Evolutionary conservation across 2,329 filamentous ascomycete species (phyloP).

Genomic region (Sarocladiaceae sp.): DNA sequence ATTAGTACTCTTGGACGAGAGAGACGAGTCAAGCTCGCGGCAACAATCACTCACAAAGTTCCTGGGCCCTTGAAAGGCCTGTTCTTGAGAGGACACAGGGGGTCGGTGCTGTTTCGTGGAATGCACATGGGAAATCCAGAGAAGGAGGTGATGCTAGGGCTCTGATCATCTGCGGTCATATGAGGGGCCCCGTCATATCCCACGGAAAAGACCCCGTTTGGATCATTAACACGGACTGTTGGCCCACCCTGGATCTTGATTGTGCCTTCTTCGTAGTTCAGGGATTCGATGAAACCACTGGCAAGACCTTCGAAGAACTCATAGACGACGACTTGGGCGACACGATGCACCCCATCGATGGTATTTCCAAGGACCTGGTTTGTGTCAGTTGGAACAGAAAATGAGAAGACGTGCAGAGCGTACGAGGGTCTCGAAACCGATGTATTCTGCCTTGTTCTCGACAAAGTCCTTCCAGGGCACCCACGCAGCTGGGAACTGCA

Average conservation of each 20-base stretch:
- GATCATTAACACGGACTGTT: constrained; percentile 36
- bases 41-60: constrained; percentile 19
- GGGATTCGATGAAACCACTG: constrained; percentile 30
- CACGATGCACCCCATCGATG: constrained; percentile 26
- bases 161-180: constrained; percentile 44
- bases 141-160: constrained; percentile 42
- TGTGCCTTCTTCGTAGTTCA: constrained; percentile 27
- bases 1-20: background rate
- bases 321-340: constrained; percentile 27
- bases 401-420: constrained; percentile 3
- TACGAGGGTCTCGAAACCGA: constrained; percentile 32
- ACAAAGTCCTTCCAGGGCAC: constrained; percentile 38
- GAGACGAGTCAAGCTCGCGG: background rate
- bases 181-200: constrained; percentile 32
- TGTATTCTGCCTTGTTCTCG: constrained; percentile 22
- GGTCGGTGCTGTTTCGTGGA: constrained; percentile 33
- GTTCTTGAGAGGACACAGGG: constrained; percentile 29
- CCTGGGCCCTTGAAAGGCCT: constrained; percentile 27
- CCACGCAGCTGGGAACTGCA: constrained; percentile 33
- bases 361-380: constrained; percentile 30
- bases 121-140: constrained; percentile 50
- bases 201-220: constrained; percentile 38
- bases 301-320: constrained; percentile 31
- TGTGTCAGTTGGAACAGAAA: background rate
- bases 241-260: constrained; percentile 29